These are phyloP conservation scores for Apiotrichum mycotoxinovorans DNA, from an alignment of 1,284 basidiomycete species.

Conservation along the genomic window DNA sequence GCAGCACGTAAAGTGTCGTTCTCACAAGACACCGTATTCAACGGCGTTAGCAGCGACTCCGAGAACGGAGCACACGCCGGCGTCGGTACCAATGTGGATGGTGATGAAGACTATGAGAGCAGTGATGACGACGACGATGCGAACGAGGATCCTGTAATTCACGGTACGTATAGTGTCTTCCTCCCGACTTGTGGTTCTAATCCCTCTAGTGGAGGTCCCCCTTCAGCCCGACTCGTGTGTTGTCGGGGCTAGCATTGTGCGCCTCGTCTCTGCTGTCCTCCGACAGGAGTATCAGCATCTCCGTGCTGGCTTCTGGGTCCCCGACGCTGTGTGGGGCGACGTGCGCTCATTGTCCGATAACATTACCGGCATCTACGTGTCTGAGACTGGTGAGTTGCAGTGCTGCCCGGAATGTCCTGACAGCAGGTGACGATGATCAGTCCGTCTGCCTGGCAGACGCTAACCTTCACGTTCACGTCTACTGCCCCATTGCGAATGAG, in stretches of 20 bases:
- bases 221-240: slow-evolving; percentile 11
- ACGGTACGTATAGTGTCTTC: slow-evolving; percentile 16
- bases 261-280: slow-evolving; percentile 4
- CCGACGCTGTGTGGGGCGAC: slow-evolving; percentile 39
- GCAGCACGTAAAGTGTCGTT: neutral
- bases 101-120: neutral
- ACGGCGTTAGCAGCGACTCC: neutral
- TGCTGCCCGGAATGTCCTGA: slow-evolving; percentile 18
- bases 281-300: slow-evolving; percentile 6
- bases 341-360: no score
- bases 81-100: neutral
- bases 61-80: neutral
- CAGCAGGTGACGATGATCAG: neutral
- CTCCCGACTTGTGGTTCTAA: slow-evolving; percentile 4
- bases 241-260: neutral
- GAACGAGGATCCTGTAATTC: slow-evolving; percentile 14
- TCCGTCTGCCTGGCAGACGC: neutral
- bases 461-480: slow-evolving; percentile 76
- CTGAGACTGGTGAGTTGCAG: slow-evolving; percentile 56
- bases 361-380: slow-evolving; percentile 70
- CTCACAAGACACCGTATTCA: neutral
- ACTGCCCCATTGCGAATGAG: slow-evolving; percentile 49
- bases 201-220: slow-evolving; percentile 71
- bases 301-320: neutral
- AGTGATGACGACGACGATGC: slow-evolving; percentile 8